Percentiles rank a stretch among this genome's conserved stretches.
Conservation (phyloP, 2,329 filamentous ascomycete genomes). For the Penicillium sp. region DNA sequence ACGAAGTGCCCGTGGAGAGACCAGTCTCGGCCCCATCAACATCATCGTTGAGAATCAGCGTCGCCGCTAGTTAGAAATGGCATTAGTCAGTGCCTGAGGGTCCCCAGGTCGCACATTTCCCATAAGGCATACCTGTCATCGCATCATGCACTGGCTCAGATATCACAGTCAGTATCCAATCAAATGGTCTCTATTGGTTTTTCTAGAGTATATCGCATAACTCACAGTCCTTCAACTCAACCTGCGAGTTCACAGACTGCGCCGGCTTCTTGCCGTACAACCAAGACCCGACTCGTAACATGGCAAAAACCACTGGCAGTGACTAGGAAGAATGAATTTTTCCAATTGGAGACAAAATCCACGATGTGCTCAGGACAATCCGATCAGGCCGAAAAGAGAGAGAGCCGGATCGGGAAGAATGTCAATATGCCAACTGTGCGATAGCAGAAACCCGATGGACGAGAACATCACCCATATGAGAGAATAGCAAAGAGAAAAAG, state of each 20-base stretch:
- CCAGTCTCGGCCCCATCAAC: constrained; percentile 76
- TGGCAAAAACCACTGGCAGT: constrained; percentile 15
- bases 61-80: constrained; percentile 51
- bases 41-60: constrained; percentile 83
- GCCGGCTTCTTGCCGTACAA: constrained; percentile 45
- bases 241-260: constrained; percentile 56
- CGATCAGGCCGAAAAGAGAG: constrained; percentile 7
- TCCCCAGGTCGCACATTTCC: not conserved
- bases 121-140: constrained; percentile 39
- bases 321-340: not conserved
- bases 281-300: constrained; percentile 45
- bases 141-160: constrained; percentile 38
- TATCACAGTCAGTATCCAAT: constrained; percentile 18
- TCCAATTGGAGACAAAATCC: not conserved
- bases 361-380: not conserved
- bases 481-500: constrained; percentile 5
- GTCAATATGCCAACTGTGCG: constrained; percentile 27
- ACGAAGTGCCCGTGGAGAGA: constrained; percentile 68
- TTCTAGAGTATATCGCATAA: constrained; percentile 20
- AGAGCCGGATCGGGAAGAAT: constrained; percentile 27
- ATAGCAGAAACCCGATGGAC: constrained; percentile 18
- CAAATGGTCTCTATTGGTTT: not conserved
- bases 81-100: not conserved
- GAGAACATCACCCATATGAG: constrained; percentile 19
- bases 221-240: constrained; percentile 53